phyloP scores from a whole-genome alignment of 1,284 basidiomycete species.

The Cryptococcus sp. region DNA sequence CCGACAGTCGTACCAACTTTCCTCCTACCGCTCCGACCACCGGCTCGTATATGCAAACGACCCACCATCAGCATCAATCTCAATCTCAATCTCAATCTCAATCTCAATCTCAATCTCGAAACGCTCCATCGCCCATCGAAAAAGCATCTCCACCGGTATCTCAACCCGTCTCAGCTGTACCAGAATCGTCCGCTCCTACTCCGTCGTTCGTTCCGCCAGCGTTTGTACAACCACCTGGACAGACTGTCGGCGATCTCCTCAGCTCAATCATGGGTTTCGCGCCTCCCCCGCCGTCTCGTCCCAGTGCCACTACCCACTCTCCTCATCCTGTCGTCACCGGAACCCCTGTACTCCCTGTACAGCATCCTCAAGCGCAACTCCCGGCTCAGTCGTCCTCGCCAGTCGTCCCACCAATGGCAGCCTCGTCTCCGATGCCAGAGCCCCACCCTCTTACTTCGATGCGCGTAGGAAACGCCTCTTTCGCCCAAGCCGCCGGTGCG shows the following conservation, averaged over 20 bases:
- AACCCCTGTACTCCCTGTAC: too few relatives aligned
- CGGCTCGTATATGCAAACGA: too few relatives aligned
- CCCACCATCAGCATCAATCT: not conserved
- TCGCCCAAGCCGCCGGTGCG: slow-evolving; percentile 14
- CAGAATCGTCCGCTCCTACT: slow-evolving; percentile 1
- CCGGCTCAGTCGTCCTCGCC: too few relatives aligned
- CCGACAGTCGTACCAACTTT: too few relatives aligned
- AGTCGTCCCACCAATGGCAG: not conserved
- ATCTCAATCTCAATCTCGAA: not conserved
- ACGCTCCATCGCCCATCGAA: not conserved
- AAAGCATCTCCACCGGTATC: not conserved
- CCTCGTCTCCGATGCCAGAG: not conserved
- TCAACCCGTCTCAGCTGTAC: not conserved
- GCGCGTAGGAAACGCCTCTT: slow-evolving; percentile 18
- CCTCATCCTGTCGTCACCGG: not conserved
- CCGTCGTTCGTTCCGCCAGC: slow-evolving; percentile 1
- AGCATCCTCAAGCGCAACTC: too few relatives aligned
- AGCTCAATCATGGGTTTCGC: slow-evolving; percentile 31
- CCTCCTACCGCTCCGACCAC: too few relatives aligned
- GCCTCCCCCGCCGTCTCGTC: too few relatives aligned
- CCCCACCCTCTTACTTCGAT: not conserved
- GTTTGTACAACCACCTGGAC: slow-evolving; percentile 21
- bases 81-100: not conserved
- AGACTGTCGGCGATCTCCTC: slow-evolving; percentile 41
- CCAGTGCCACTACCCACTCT: not conserved